These are phyloP conservation scores for Globisporangium parvum DNA, from an alignment of 352 stramenopile species.

Conservation along the genomic window DNA sequence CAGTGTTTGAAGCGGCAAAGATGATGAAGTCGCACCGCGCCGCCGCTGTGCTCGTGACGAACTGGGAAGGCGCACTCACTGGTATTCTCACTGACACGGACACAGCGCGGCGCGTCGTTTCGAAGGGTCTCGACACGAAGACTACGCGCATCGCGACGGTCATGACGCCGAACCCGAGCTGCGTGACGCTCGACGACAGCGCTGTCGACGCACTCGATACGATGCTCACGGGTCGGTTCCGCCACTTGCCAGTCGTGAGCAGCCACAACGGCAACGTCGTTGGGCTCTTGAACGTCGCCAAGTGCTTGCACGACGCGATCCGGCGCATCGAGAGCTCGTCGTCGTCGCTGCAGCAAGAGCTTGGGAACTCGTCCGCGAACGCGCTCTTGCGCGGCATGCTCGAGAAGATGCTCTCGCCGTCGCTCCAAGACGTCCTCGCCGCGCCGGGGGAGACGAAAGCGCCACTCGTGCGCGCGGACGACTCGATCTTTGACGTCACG, in stretches of 20 bases:
- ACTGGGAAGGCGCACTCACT: slow-evolving; percentile 77
- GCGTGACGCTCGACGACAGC: slow-evolving; percentile 77
- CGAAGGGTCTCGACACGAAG: slow-evolving; percentile 61
- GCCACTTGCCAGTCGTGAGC: slow-evolving; percentile 94
- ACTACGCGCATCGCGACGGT: slow-evolving; percentile 65
- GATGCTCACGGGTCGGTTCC: slow-evolving; percentile 91
- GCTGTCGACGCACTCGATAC: slow-evolving; percentile 78
- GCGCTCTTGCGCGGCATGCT: slow-evolving; percentile 69
- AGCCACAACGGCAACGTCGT: slow-evolving; percentile 80
- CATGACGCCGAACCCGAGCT: slow-evolving; percentile 84
- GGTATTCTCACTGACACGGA: slow-evolving; percentile 95
- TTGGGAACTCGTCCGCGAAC: slow-evolving; percentile 53
- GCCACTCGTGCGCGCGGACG: slow-evolving; percentile 64
- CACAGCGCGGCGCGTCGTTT: slow-evolving; percentile 73
- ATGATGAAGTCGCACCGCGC: slow-evolving; percentile 90
- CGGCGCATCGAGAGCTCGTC: slow-evolving; percentile 91
- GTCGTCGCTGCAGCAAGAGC: slow-evolving; percentile 72
- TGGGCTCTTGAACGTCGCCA: slow-evolving; percentile 96
- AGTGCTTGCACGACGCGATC: slow-evolving; percentile 98
- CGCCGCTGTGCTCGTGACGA: slow-evolving; percentile 90
- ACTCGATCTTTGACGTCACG: slow-evolving; percentile 67
- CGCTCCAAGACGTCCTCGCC: slow-evolving; percentile 68
- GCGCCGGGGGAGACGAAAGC: slow-evolving; percentile 56
- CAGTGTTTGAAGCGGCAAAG: slow-evolving; percentile 82
- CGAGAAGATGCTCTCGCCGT: slow-evolving; percentile 86